Conservation (phyloP, 2,329 filamentous ascomycete genomes). For the Colletotrichum navitas region DNA sequence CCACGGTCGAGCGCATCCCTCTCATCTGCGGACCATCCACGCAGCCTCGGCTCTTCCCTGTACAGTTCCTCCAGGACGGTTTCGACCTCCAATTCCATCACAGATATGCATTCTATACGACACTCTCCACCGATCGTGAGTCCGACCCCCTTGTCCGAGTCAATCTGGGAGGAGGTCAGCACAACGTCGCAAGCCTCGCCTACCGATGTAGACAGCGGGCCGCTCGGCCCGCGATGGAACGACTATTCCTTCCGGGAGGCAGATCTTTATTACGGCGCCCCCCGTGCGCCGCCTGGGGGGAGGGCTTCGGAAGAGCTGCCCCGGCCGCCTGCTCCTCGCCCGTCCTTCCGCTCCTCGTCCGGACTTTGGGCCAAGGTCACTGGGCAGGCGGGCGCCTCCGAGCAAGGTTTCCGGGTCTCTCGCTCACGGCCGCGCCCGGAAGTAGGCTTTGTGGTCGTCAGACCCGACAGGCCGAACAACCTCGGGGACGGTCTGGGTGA, state of each 20-base stretch:
- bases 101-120: constrained; percentile 19
- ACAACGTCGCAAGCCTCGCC: constrained; percentile 8
- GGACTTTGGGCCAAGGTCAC: constrained; percentile 34
- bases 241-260: constrained; percentile 55
- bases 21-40: constrained; percentile 22
- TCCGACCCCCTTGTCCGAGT: constrained; percentile 24
- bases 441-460: constrained; percentile 28
- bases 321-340: neutral
- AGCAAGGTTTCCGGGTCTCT: constrained; percentile 26
- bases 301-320: constrained; percentile 27
- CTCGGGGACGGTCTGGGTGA: neutral
- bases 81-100: constrained; percentile 7
- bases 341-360: constrained; percentile 26
- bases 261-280: constrained; percentile 50
- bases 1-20: constrained; percentile 34
- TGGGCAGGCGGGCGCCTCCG: neutral
- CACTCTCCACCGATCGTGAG: constrained; percentile 17
- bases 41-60: constrained; percentile 22
- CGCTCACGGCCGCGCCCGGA: constrained; percentile 11
- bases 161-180: constrained; percentile 12
- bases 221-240: constrained; percentile 46
- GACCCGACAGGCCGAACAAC: constrained; percentile 21
- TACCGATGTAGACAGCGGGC: constrained; percentile 8
- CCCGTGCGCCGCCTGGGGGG: constrained; percentile 2
- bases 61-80: constrained; percentile 13